A percentile compares a stretch with the other conserved stretches of the same genome.
These are phyloP conservation scores for Alternaria arbusti DNA, from an alignment of 2,329 filamentous ascomycete species.

Conservation along the genomic window DNA sequence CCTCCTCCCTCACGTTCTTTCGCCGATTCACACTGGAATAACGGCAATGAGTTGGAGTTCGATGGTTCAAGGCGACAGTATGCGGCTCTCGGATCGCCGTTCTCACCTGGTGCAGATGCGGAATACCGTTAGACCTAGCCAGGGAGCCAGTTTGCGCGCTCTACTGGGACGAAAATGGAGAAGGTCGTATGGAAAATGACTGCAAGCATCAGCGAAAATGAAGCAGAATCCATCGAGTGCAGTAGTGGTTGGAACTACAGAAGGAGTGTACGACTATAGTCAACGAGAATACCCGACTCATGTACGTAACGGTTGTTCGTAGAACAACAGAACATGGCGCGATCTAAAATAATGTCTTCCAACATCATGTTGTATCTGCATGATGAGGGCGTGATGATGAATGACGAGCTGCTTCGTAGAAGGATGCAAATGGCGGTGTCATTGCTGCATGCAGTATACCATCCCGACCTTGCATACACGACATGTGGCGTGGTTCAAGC, in stretches of 20 bases:
- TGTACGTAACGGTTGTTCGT: background rate
- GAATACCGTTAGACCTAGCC: background rate
- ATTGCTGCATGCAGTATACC: conserved; percentile 24
- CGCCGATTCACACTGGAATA: background rate
- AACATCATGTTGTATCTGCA: background rate
- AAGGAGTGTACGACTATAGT: background rate
- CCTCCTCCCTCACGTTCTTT: background rate
- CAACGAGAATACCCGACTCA: background rate
- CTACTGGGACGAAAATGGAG: background rate
- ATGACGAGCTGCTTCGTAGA: background rate
- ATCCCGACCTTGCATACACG: conserved; percentile 16
- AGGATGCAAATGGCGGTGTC: background rate
- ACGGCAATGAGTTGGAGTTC: background rate
- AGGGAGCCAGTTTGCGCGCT: background rate
- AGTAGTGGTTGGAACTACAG: background rate
- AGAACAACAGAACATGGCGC: background rate
- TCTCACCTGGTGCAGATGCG: background rate
- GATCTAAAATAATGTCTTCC: background rate
- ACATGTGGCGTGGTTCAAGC: conserved; percentile 27
- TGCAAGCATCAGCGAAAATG: background rate
- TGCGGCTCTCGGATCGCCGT: background rate
- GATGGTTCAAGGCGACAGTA: background rate
- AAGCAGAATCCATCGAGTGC: background rate
- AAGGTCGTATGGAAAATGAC: background rate
- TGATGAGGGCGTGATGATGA: background rate